A percentile compares a stretch with the other conserved stretches of the same genome.
These are phyloP conservation scores for Myxozyma udenii DNA, from an alignment of 805 yeast species.

Conservation along the genomic window DNA sequence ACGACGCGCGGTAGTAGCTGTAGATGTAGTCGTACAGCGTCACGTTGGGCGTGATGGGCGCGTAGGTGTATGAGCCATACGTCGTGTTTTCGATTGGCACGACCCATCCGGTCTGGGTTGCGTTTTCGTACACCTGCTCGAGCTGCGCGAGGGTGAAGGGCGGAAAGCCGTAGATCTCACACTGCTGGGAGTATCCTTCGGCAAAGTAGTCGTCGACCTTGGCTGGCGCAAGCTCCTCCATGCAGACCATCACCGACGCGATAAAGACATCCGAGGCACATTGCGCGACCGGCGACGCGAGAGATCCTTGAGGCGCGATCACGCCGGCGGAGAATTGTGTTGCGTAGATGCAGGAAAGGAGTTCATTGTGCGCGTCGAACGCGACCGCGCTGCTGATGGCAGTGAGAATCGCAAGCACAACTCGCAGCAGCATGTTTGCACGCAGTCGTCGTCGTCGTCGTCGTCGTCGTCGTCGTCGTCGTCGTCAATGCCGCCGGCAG, in stretches of 20 bases:
- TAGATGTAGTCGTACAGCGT: neutral
- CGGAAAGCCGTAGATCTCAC: neutral
- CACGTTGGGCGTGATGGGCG: slow-evolving; percentile 3
- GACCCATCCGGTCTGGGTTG: slow-evolving; percentile 4
- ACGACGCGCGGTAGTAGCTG: neutral
- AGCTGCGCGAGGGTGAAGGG: neutral
- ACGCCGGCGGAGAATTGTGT: neutral
- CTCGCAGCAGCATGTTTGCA: too few species aligned
- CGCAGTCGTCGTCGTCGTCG: too few species aligned
- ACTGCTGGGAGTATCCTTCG: neutral
- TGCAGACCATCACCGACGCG: slow-evolving; percentile 5
- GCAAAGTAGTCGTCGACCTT: slow-evolving; percentile 3
- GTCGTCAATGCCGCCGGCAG: too few species aligned
- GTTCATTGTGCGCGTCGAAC: slow-evolving; percentile 10
- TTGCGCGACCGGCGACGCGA: neutral
- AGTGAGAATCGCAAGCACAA: too few species aligned
- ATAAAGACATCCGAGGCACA: neutral
- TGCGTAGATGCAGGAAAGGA: slow-evolving; percentile 1
- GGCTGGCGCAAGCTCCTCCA: slow-evolving; percentile 2
- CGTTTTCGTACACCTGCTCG: slow-evolving; percentile 2
- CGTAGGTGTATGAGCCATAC: neutral
- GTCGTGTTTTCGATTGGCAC: neutral
- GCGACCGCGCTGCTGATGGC: too few species aligned
- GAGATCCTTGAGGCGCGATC: neutral
- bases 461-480: too few species aligned